These are phyloP conservation scores for Chlorella sp. DNA, from an alignment of 139 green algal genomes.

Conservation along the genomic window DNA sequence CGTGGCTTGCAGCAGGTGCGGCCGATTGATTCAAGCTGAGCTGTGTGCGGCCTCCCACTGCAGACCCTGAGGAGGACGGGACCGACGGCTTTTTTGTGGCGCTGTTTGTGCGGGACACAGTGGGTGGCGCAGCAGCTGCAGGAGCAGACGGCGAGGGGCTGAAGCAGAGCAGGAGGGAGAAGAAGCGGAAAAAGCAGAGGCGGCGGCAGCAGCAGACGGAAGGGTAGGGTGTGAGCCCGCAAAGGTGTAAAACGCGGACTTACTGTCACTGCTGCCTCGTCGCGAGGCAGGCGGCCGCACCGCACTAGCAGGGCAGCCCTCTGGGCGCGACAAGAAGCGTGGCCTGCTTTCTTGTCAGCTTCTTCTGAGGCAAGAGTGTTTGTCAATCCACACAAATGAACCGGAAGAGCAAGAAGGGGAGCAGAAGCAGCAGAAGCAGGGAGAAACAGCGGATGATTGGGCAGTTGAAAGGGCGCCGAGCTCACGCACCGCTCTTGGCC, in stretches of 20 bases:
- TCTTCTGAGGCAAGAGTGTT: background rate
- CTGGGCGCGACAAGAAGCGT: background rate
- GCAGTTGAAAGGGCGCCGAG: background rate
- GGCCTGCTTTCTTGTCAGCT: background rate
- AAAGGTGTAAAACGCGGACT: no score
- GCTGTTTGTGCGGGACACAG: constrained; percentile 62
- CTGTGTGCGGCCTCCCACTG: background rate
- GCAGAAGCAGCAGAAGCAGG: background rate
- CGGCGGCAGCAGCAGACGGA: background rate
- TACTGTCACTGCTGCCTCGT: no score
- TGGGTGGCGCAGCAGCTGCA: background rate
- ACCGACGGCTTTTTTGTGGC: constrained; percentile 95
- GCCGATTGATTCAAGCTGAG: no score
- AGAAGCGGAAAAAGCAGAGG: background rate
- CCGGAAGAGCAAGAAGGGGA: background rate
- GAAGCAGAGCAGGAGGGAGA: background rate
- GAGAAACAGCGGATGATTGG: background rate
- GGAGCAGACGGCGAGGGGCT: background rate
- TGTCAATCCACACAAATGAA: background rate
- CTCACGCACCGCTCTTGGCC: background rate
- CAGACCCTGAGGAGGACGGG: constrained; percentile 71
- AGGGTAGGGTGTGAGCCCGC: no score
- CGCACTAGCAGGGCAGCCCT: no score
- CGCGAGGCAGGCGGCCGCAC: no score
- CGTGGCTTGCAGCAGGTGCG: no score